Evolutionary conservation across 495 filamentous ascomycete species (phyloP), one percentile per base, ranked within the genome.

Genomic region (Aspergillus ostianus): DNA sequence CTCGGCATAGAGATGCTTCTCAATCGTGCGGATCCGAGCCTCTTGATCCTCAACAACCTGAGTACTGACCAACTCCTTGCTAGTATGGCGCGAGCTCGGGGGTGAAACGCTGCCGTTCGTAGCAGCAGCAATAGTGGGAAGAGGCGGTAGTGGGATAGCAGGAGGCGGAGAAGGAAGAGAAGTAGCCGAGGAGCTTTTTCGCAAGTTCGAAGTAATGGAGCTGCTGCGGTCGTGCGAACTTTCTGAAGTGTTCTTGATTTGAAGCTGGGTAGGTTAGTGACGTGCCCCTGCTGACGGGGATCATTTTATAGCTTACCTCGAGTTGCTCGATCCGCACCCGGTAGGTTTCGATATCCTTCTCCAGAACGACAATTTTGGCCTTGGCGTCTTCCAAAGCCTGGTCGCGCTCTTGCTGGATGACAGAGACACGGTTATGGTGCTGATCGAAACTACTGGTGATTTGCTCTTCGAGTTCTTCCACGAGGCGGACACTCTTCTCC

Each of bases 381-480:
- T 79, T 81, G 23, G 77, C 77, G 9, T 84, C 78, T 51, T 77
- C 76, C 36, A 82, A 63, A 13, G 72, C 77, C 53, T 82, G 78
- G 44, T 77, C 71, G 62, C 80, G 78, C 62, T 84, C 82, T 36
- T 79, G 61, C 72, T 87, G 67, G 74, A 92, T 77, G 79, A 84
- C 68, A 68, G 90, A 88, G 13, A 91, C 74, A 65, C 93, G 90
- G 72, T 91, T 93, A 70, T 96, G 90, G 63, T 93, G 91, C 67
- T 96, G 91, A 58, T 98, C 94, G 70, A 89, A 98, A 73, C 91
- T 97, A 69, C 81, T 91, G 61, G 90, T 88, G n/a, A 99, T 85
- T 66, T 99, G 93, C 60, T 99, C 92, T 72, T 99, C 94, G 18
- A 99, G 86, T 73, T 98, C 94, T 67, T 97, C 92, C 8, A 98